These are phyloP conservation scores for Penicillium sp. DNA, from an alignment of 2,329 filamentous ascomycete species.

Conservation along the genomic window DNA sequence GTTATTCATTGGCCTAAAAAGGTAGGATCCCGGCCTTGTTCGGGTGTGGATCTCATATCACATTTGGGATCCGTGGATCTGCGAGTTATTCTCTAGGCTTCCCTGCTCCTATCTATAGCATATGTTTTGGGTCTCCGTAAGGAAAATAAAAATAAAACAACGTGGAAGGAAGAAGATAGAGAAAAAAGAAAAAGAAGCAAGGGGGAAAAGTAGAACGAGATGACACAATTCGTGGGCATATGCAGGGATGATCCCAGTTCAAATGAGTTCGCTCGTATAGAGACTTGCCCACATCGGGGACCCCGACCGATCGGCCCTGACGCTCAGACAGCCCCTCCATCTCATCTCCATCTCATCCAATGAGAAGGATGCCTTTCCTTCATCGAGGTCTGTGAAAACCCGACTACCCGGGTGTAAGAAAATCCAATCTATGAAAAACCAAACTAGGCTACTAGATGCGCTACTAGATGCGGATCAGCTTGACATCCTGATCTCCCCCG, in stretches of 20 bases:
- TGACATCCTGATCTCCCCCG: constrained; percentile 11
- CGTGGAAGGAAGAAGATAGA: neutral
- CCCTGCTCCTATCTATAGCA: neutral
- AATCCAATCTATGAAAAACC: constrained; percentile 6
- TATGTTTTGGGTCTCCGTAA: neutral
- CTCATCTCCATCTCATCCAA: constrained; percentile 4
- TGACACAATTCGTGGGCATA: neutral
- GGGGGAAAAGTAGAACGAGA: constrained; percentile 12
- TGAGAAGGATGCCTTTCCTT: neutral
- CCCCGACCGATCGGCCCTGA: constrained; percentile 14
- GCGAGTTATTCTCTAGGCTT: neutral
- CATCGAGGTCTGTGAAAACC: neutral
- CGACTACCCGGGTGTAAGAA: constrained; percentile 9
- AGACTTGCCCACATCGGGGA: constrained; percentile 8
- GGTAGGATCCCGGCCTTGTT: constrained; percentile 1
- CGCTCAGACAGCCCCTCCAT: neutral
- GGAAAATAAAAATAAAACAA: neutral
- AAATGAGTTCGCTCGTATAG: constrained; percentile 2
- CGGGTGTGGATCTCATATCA: constrained; percentile 7
- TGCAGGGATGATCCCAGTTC: constrained; percentile 6
- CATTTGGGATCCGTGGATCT: neutral
- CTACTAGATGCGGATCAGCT: constrained; percentile 14
- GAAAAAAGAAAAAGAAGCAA: neutral
- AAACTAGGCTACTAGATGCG: constrained; percentile 7
- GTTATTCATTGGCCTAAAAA: neutral